phyloP scores from a whole-genome alignment of 768 basidiomycete species.

The Naganishia randhawae region DNA sequence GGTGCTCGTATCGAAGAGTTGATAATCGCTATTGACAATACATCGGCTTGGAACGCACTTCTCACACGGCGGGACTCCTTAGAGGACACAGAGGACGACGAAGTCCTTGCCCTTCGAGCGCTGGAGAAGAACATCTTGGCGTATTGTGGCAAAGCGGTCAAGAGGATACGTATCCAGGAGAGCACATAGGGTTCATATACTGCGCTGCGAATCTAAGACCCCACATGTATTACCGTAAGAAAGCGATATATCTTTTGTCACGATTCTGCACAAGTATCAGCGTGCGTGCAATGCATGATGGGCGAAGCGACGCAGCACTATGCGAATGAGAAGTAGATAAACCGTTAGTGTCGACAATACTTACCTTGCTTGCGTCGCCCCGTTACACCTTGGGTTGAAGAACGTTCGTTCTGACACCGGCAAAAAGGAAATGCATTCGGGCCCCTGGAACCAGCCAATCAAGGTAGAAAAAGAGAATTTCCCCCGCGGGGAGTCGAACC shows the following conservation, averaged over 20 bases:
- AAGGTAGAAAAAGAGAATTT: not conserved
- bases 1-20: slow-evolving; percentile 11
- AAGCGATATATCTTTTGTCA: no score
- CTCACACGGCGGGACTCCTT: not conserved
- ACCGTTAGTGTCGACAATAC: no score
- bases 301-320: no score
- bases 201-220: not conserved
- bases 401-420: no score
- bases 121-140: slow-evolving; percentile 18
- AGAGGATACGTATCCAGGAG: not conserved
- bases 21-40: not conserved
- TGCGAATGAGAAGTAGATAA: no score
- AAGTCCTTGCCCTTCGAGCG: slow-evolving; percentile 1
- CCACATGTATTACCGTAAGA: no score
- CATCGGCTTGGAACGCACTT: slow-evolving; percentile 7
- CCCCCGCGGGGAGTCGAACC: slow-evolving; percentile 24
- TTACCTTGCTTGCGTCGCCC: no score
- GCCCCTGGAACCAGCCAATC: not conserved
- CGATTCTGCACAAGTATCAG: no score
- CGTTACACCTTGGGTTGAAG: no score
- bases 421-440: not conserved
- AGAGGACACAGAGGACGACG: slow-evolving; percentile 15
- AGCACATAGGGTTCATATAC: not conserved
- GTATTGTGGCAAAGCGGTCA: slow-evolving; percentile 8
- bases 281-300: no score